Percentiles rank a stretch among this genome's conserved stretches.
phyloP scores from a whole-genome alignment of 2,329 filamentous ascomycete genomes.

The Cladorrhinum sp. region DNA sequence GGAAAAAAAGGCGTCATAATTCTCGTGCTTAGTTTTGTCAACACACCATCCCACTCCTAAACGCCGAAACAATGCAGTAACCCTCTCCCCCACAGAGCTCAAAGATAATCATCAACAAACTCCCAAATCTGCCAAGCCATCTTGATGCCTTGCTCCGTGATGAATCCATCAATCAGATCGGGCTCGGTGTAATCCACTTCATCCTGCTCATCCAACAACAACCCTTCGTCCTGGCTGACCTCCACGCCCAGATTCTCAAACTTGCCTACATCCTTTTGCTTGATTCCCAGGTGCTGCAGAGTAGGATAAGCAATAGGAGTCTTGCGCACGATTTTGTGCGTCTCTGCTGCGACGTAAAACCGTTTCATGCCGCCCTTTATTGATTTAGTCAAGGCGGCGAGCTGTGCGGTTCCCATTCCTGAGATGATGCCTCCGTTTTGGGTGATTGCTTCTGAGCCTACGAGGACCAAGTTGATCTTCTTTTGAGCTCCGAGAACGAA shows the following conservation, averaged over 20 bases:
- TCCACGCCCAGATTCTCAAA: conserved; percentile 24
- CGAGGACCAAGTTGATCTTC: conserved; percentile 66
- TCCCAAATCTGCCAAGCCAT: conserved; percentile 45
- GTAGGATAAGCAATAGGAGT: conserved; percentile 81
- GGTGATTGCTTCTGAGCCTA: conserved; percentile 80
- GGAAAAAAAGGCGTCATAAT: too few species aligned
- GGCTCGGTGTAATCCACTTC: conserved; percentile 73
- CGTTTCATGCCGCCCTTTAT: conserved; percentile 46
- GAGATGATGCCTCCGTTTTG: conserved; percentile 93
- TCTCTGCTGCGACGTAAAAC: conserved; percentile 90
- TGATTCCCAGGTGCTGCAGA: conserved; percentile 59
- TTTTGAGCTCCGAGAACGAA: conserved; percentile 66
- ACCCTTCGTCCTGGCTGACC: conserved; percentile 25
- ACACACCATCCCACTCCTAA: too few species aligned
- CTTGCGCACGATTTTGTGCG: conserved; percentile 91
- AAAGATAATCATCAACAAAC: conserved; percentile 27
- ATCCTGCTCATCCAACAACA: conserved; percentile 40
- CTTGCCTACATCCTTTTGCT: conserved; percentile 55
- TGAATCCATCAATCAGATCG: conserved; percentile 66
- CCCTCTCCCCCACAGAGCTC: background rate
- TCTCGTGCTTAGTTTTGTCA: too few species aligned
- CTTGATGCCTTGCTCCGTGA: conserved; percentile 72
- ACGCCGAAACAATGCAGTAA: background rate
- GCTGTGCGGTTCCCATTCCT: conserved; percentile 79
- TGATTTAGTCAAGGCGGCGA: conserved; percentile 74